A percentile compares a stretch with the other conserved stretches of the same genome.
phyloP scores from a whole-genome alignment of 2,329 filamentous ascomycete genomes.

The Aspergillus pseudotamarii region DNA sequence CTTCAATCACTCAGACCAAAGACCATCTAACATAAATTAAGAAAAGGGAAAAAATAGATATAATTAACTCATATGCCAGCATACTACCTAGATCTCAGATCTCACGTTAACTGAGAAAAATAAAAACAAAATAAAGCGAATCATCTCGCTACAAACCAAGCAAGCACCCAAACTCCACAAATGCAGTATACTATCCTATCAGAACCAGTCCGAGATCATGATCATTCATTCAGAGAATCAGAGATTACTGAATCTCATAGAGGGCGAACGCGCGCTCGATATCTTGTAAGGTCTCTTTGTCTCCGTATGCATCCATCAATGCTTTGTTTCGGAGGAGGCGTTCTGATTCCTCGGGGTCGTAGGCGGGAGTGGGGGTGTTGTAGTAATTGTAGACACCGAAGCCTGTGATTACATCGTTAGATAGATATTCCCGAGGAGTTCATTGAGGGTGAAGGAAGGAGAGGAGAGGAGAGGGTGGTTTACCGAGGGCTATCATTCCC shows the following conservation, averaged over 20 bases:
- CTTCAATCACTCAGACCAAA: not conserved
- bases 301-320: conserved; percentile 52
- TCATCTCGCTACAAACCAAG: not conserved
- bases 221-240: not conserved
- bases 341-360: conserved; percentile 31
- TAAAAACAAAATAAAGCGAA: not conserved
- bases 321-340: conserved; percentile 40
- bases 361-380: conserved; percentile 3
- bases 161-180: not conserved
- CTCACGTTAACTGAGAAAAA: not conserved
- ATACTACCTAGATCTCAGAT: not conserved
- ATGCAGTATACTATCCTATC: not conserved
- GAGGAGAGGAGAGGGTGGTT: not conserved
- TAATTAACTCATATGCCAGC: not conserved
- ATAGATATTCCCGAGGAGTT: no score
- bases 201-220: not conserved
- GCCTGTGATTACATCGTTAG: no score
- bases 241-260: conserved; percentile 43
- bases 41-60: not conserved
- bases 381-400: conserved; percentile 23
- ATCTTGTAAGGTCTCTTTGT: conserved; percentile 47
- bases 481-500: conserved; percentile 21
- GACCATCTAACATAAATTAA: not conserved
- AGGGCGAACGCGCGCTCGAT: conserved; percentile 49
- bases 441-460: not conserved